A percentile compares a stretch with the other conserved stretches of the same genome.
Evolutionary conservation across 2,329 filamentous ascomycete species (phyloP).

Genomic region (Monilinia polystroma): DNA sequence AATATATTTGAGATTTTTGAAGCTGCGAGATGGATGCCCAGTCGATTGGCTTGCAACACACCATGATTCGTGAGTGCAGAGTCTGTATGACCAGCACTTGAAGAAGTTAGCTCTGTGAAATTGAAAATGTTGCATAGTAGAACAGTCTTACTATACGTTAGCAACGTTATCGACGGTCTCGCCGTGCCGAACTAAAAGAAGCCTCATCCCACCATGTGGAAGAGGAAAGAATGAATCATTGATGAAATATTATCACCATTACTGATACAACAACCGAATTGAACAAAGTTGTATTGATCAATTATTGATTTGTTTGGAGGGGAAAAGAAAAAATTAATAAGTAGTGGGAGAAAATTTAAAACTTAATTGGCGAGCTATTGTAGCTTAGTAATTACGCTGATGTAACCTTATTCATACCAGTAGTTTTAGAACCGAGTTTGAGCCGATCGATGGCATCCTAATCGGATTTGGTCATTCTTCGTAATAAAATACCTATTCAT

Average conservation of each 20-base stretch:
- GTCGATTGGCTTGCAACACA: slow-evolving; percentile 69
- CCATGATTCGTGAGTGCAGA: slow-evolving; percentile 81
- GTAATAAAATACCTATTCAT: background rate
- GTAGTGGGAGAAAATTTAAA: background rate
- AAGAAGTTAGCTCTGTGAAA: slow-evolving; percentile 24
- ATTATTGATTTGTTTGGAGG: background rate
- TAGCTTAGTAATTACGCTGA: background rate
- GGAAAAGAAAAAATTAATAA: slow-evolving; percentile 3
- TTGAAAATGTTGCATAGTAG: background rate
- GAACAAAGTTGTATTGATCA: background rate
- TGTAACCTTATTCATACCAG: background rate
- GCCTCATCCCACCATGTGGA: slow-evolving; percentile 49
- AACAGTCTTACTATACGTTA: slow-evolving; percentile 62
- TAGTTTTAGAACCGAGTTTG: background rate
- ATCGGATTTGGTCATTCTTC: background rate
- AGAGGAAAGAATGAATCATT: slow-evolving; percentile 28
- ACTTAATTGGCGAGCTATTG: slow-evolving; percentile 6
- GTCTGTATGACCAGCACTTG: slow-evolving; percentile 75
- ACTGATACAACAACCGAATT: slow-evolving; percentile 10
- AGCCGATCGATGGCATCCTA: background rate
- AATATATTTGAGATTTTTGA: slow-evolving; percentile 69
- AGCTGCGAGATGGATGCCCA: slow-evolving; percentile 66
- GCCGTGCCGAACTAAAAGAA: slow-evolving; percentile 82
- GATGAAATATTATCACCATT: slow-evolving; percentile 30
- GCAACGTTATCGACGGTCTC: slow-evolving; percentile 90